phyloP scores from a whole-genome alignment of 1,284 basidiomycete genomes.

The Wallemia mellicola region DNA sequence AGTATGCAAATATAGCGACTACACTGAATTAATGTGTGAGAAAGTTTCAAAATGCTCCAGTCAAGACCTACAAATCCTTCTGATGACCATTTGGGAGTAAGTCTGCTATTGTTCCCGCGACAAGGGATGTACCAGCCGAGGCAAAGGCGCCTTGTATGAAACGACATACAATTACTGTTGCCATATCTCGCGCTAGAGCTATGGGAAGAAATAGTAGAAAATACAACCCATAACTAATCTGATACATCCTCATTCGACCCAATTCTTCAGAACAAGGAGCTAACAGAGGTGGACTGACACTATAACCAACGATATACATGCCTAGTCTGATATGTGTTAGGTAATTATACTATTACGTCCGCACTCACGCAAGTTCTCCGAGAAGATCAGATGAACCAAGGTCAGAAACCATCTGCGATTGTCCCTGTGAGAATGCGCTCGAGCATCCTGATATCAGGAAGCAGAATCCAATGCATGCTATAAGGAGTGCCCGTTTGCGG shows the following conservation, averaged over 20 bases:
- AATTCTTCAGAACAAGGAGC: not conserved
- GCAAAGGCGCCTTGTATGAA: not conserved
- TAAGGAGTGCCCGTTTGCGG: not conserved
- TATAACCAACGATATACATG: not conserved
- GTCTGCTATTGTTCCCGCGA: not conserved
- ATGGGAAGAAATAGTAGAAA: not conserved
- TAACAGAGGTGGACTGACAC: not conserved
- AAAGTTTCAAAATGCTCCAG: not conserved
- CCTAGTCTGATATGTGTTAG: no score
- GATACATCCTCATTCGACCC: not conserved
- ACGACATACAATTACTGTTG: not conserved
- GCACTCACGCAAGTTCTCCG: not conserved
- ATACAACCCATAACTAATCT: not conserved
- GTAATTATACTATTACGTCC: no score
- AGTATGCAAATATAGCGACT: not conserved
- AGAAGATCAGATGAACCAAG: not conserved
- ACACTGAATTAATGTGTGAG: not conserved
- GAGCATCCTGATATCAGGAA: not conserved
- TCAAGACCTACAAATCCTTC: not conserved
- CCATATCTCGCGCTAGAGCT: not conserved
- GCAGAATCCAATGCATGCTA: not conserved
- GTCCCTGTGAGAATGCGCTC: not conserved
- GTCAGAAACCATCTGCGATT: not conserved
- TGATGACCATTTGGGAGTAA: not conserved
- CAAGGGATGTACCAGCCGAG: not conserved